These are phyloP conservation scores for Paramyrothecium sp. DNA, from an alignment of 2,329 filamentous ascomycete species.

Conservation along the genomic window DNA sequence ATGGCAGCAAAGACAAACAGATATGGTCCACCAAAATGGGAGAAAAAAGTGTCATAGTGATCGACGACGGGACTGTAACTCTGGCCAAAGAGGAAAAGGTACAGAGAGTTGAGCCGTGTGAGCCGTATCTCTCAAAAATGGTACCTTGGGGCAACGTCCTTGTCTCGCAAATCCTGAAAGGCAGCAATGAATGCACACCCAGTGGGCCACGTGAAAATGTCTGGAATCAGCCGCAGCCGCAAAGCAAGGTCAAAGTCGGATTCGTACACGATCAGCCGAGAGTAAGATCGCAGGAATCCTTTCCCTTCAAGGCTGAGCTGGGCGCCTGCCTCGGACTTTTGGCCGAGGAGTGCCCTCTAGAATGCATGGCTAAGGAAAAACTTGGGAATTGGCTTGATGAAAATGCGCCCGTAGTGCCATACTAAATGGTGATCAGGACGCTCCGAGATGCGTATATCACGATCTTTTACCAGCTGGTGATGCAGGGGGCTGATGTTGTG, in stretches of 20 bases:
- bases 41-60: constrained; percentile 10
- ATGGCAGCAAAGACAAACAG: constrained; percentile 11
- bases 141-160: constrained; percentile 23
- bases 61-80: constrained; percentile 5
- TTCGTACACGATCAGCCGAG: not conserved
- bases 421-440: not conserved
- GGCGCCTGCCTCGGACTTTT: not conserved
- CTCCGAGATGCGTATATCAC: constrained; percentile 14
- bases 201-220: constrained; percentile 17
- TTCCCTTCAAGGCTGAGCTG: not conserved
- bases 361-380: not conserved
- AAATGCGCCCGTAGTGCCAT: not conserved
- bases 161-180: constrained; percentile 21
- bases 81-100: constrained; percentile 1
- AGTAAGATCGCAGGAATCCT: not conserved
- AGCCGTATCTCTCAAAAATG: constrained; percentile 36
- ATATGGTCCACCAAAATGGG: constrained; percentile 6
- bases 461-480: constrained; percentile 31
- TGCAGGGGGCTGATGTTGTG: constrained; percentile 30
- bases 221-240: constrained; percentile 23
- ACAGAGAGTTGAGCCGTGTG: constrained; percentile 25
- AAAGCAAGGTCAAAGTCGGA: constrained; percentile 17
- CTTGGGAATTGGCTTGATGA: not conserved
- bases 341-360: not conserved
- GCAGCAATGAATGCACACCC: constrained; percentile 27